Evolutionary conservation across 176 grass and related monocot genomes (phyloP).

Genomic region (Chloris gayana): DNA sequence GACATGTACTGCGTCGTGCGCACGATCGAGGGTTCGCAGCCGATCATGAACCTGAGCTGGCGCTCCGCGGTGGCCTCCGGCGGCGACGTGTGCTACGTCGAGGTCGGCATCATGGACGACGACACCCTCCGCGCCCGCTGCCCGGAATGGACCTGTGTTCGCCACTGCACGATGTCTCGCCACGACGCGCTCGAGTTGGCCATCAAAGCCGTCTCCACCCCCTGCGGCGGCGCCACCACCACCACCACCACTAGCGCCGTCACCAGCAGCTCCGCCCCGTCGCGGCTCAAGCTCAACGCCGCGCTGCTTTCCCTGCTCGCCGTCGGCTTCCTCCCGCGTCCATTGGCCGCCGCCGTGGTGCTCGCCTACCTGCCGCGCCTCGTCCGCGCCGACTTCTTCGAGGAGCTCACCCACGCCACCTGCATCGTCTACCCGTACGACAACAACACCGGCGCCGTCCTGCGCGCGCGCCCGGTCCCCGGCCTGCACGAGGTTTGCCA

Average conservation of each 20-base stretch:
- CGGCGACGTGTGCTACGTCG: slow-evolving; percentile 8
- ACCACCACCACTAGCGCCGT: too few relatives aligned
- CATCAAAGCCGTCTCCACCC: not conserved
- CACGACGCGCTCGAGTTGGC: not conserved
- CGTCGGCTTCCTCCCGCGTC: not conserved
- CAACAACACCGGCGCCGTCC: not conserved
- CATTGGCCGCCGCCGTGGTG: not conserved
- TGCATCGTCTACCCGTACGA: not conserved
- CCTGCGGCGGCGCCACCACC: not conserved
- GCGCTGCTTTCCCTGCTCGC: not conserved
- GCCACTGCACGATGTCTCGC: not conserved
- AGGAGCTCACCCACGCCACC: slow-evolving; percentile 3
- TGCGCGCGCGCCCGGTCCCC: not conserved
- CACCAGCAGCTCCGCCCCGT: not conserved
- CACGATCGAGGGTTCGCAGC: not conserved
- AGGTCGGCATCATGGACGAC: not conserved
- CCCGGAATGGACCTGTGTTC: not conserved
- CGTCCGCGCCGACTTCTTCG: not conserved
- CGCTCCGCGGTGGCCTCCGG: not conserved
- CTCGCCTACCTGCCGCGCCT: not conserved
- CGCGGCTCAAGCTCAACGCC: not conserved
- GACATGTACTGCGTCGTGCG: not conserved
- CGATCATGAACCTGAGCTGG: not conserved
- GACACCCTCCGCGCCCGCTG: too few relatives aligned
- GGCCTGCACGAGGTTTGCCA: not conserved